phyloP scores from a whole-genome alignment of 805 yeast genomes.

The Sugiyamaella lignohabitans region DNA sequence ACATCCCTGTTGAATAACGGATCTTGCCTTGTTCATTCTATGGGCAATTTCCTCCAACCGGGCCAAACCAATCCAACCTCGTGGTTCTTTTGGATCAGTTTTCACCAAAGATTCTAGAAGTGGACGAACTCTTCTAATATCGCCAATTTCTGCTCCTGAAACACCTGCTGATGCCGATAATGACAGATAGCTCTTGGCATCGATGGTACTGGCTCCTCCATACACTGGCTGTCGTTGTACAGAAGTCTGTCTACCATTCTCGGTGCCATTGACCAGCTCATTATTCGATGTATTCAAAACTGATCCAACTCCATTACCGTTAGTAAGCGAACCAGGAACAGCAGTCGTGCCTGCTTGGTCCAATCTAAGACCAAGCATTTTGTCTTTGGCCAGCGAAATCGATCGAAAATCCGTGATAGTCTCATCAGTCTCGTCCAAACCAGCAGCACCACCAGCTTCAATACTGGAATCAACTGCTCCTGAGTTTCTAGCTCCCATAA shows the following conservation, averaged over 20 bases:
- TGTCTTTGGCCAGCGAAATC: conserved; percentile 58
- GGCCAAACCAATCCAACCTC: conserved; percentile 84
- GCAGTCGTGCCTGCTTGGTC: conserved; percentile 32
- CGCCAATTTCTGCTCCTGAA: conserved; percentile 41
- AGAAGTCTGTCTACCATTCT: not conserved
- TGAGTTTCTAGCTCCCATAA: conserved; percentile 34
- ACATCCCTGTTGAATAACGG: conserved; percentile 69
- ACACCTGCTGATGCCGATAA: conserved; percentile 26
- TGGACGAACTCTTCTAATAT: conserved; percentile 50
- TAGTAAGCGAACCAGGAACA: not conserved
- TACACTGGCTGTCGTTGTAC: not conserved
- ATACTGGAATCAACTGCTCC: conserved; percentile 33
- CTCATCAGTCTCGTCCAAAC: conserved; percentile 22
- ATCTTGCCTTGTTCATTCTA: conserved; percentile 50
- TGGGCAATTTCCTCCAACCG: conserved; percentile 63
- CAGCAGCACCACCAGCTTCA: conserved; percentile 22
- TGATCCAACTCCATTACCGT: not conserved
- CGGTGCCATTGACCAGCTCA: conserved; percentile 2
- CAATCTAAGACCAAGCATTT: conserved; percentile 48
- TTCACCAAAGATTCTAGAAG: conserved; percentile 62
- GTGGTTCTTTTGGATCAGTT: conserved; percentile 65
- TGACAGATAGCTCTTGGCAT: conserved; percentile 39
- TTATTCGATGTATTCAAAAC: not conserved
- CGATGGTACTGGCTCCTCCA: conserved; percentile 27
- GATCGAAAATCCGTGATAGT: conserved; percentile 42